Conservation (phyloP, 352 stramenopile species). For the Globisporangium heterothallicum region DNA sequence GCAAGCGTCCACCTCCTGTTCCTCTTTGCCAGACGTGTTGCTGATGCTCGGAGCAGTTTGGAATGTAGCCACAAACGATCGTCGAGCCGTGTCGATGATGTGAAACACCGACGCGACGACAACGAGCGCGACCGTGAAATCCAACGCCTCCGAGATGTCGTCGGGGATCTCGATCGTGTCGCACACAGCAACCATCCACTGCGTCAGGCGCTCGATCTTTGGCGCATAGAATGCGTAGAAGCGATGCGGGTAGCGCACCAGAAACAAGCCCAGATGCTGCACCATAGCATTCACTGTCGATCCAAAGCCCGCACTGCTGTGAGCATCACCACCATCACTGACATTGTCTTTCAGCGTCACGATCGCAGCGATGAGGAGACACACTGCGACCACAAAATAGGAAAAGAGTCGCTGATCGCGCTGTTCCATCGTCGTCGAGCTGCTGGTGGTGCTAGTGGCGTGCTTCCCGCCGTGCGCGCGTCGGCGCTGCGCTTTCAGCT, state of each 20-base stretch:
- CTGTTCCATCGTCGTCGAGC: not conserved
- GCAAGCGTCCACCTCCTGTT: not conserved
- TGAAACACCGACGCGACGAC: slow-evolving; percentile 13
- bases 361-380: not conserved
- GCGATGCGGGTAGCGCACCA: slow-evolving; percentile 13
- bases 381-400: too few relatives aligned
- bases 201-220: not conserved
- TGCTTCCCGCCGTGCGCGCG: not conserved
- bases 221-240: slow-evolving; percentile 17
- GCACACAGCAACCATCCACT: not conserved
- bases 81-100: slow-evolving; percentile 10
- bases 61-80: not conserved
- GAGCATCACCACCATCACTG: not conserved
- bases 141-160: slow-evolving; percentile 7
- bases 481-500: slow-evolving; percentile 8
- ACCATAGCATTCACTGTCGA: not conserved
- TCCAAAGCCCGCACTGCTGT: not conserved
- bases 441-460: not conserved
- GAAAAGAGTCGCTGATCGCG: too few relatives aligned
- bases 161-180: slow-evolving; percentile 8
- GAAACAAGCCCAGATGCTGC: not conserved
- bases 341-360: not conserved
- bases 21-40: not conserved
- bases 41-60: not conserved
- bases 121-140: slow-evolving; percentile 17